Percentiles rank a stretch among this genome's conserved stretches.
Conservation (phyloP, 441 rosid genomes). For the Adansonia madagascariensis region DNA sequence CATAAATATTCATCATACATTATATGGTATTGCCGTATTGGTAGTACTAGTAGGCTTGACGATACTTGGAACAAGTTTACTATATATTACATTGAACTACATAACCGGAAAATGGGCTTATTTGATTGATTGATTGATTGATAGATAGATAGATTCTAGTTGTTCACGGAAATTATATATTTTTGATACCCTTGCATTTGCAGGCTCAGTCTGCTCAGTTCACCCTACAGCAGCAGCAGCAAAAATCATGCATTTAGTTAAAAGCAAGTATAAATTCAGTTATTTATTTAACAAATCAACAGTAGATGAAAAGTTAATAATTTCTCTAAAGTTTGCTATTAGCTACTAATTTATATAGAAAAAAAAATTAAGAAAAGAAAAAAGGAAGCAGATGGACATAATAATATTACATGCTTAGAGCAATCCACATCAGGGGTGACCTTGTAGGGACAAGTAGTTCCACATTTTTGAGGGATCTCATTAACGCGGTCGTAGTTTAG, state of each 20-base stretch:
- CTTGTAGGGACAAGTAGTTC: slow-evolving; percentile 27
- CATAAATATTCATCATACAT: no score
- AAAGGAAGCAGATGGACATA: background rate
- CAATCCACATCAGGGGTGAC: slow-evolving; percentile 38
- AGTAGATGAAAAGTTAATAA: background rate
- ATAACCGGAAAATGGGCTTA: background rate
- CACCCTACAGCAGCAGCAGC: slow-evolving; percentile 1
- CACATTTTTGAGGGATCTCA: slow-evolving; percentile 36
- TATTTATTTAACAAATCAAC: background rate
- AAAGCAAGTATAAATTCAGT: background rate
- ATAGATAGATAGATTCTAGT: background rate
- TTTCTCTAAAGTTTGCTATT: background rate
- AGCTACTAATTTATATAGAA: background rate
- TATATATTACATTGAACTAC: no score
- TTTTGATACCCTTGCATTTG: background rate
- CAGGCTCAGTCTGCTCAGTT: background rate
- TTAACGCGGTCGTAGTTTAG: slow-evolving; percentile 40
- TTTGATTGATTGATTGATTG: background rate
- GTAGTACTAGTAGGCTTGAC: no score
- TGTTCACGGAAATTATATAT: no score
- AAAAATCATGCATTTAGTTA: background rate
- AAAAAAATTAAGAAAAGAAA: background rate
- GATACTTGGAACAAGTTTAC: no score
- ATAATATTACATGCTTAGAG: slow-evolving; percentile 32
- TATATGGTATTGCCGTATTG: no score